Evolutionary conservation across 306 rosid genomes (phyloP).

Genomic region (Vigna trinervia): DNA sequence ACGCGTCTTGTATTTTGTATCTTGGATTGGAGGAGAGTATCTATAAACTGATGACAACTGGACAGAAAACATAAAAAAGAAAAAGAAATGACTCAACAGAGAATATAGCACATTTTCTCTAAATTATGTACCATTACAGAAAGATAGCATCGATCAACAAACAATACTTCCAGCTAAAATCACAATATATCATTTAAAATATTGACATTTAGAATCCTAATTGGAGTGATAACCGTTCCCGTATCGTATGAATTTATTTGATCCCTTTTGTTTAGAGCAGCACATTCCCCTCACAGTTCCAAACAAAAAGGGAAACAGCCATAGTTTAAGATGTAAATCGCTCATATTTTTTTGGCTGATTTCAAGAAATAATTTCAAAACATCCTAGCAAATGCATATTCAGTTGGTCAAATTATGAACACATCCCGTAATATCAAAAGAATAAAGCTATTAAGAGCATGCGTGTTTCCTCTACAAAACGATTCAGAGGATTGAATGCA

Average conservation of each 20-base stretch:
- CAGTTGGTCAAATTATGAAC: neutral
- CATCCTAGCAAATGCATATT: neutral
- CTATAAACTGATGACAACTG: neutral
- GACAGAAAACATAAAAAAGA: neutral
- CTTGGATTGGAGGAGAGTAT: neutral
- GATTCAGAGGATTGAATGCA: constrained; percentile 22
- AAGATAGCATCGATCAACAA: neutral
- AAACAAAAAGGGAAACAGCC: constrained; percentile 4
- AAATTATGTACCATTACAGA: neutral
- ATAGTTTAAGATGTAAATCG: neutral
- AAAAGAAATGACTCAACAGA: neutral
- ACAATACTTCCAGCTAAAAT: neutral
- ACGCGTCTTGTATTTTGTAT: neutral
- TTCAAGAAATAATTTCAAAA: constrained; percentile 29
- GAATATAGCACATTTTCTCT: neutral
- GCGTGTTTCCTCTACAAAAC: neutral
- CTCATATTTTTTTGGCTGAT: neutral
- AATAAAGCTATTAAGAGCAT: constrained; percentile 3
- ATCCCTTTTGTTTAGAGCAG: constrained; percentile 11
- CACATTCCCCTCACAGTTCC: neutral
- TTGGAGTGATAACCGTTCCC: neutral
- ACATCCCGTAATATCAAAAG: constrained; percentile 9
- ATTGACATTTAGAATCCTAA: constrained; percentile 5
- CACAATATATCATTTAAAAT: neutral
- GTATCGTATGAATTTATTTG: neutral